phyloP scores from a whole-genome alignment of 768 basidiomycete species.

The Amanita pseudoporphyria region DNA sequence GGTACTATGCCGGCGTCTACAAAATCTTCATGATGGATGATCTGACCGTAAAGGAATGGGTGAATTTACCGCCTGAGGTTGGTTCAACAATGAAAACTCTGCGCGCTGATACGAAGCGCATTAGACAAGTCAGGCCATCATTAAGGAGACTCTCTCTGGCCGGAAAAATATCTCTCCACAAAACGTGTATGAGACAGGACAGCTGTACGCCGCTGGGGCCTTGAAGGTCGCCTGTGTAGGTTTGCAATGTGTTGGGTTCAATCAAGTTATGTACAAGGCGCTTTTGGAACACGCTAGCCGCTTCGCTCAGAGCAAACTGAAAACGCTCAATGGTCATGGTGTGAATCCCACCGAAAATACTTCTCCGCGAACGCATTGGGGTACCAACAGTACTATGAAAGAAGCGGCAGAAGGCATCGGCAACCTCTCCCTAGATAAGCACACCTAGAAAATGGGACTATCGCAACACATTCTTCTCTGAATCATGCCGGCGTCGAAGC shows the following conservation, averaged over 20 bases:
- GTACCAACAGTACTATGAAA: neutral
- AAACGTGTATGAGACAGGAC: conserved; percentile 63
- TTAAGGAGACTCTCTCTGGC: conserved; percentile 62
- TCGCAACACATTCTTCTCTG: neutral
- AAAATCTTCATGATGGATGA: conserved; percentile 56
- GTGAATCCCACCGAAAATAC: neutral
- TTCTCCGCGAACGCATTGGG: conserved; percentile 3
- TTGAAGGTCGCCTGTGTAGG: conserved; percentile 66
- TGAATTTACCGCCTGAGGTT: conserved; percentile 55
- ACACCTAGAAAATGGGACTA: neutral
- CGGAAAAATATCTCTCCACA: conserved; percentile 74
- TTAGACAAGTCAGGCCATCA: conserved; percentile 54
- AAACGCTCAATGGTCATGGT: conserved; percentile 1
- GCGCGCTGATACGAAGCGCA: conserved; percentile 5
- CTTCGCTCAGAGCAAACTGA: conserved; percentile 16
- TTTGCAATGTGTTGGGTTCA: conserved; percentile 72
- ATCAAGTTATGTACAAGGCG: conserved; percentile 50
- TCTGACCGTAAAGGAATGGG: conserved; percentile 61
- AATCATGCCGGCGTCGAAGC: too few relatives aligned
- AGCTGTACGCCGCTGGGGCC: conserved; percentile 66
- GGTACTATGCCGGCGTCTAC: conserved; percentile 82
- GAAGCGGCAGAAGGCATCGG: neutral
- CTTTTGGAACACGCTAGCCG: conserved; percentile 55
- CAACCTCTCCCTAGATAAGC: neutral
- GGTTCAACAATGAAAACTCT: conserved; percentile 8